Percentiles rank a stretch among this genome's conserved stretches.
phyloP scores from a whole-genome alignment of 148 eudicot genomes.

The Mesembryanthemum crystallinum region DNA sequence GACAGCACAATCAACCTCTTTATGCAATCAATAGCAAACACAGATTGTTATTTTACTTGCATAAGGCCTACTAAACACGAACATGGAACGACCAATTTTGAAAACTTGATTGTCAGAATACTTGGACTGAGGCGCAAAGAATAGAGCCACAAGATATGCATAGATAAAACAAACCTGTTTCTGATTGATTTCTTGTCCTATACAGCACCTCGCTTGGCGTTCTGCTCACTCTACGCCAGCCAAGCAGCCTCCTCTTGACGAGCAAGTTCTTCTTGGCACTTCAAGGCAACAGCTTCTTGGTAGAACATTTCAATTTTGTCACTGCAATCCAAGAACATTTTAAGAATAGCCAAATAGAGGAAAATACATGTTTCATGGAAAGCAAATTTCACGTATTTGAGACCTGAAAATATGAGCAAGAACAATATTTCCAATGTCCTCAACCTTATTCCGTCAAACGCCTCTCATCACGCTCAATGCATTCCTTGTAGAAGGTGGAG shows the following conservation, averaged over 20 bases:
- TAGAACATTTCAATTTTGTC: constrained; percentile 91
- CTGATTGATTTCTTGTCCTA: no score
- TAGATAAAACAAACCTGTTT: no score
- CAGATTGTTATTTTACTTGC: no score
- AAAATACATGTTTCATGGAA: background rate
- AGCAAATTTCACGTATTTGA: background rate
- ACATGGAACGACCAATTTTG: no score
- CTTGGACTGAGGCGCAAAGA: no score
- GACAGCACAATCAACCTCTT: no score
- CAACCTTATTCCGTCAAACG: constrained; percentile 88
- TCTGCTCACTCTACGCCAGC: no score
- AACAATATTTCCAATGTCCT: constrained; percentile 88
- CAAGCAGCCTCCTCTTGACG: constrained; percentile 99
- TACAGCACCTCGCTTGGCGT: no score
- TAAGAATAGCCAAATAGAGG: background rate
- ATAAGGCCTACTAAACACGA: no score
- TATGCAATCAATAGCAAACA: no score
- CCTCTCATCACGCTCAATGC: constrained; percentile 88
- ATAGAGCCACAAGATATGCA: no score
- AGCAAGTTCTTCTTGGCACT: constrained; percentile 97
- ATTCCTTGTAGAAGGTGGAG: constrained; percentile 64
- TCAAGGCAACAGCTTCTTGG: constrained; percentile 93
- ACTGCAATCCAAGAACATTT: constrained; percentile 30
- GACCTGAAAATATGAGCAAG: constrained; percentile 85
- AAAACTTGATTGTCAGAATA: no score